Evolutionary conservation across 345 rosid genomes (phyloP).

Genomic region (Dipteronia dyeriana): DNA sequence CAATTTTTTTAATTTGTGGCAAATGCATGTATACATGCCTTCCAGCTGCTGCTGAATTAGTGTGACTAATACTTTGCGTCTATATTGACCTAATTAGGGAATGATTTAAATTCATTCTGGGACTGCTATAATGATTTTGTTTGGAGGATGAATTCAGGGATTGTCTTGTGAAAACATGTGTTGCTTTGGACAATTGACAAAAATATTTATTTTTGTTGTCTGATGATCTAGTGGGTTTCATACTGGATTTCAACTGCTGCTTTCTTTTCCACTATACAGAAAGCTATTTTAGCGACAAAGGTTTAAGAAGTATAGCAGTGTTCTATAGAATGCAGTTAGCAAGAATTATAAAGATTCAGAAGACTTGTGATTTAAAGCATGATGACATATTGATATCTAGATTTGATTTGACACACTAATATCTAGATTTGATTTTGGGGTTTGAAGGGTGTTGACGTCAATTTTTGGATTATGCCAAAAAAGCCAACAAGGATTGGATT

Average conservation of each 20-base stretch:
- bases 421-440: not conserved
- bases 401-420: not conserved
- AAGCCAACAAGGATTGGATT: no score
- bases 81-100: not conserved
- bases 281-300: not conserved
- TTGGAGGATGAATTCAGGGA: not conserved
- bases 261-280: not conserved
- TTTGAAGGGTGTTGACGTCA: no score
- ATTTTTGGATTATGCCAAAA: no score
- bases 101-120: not conserved
- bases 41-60: not conserved
- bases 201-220: not conserved
- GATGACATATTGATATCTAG: not conserved
- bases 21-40: not conserved
- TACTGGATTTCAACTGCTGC: not conserved
- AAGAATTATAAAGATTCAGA: not conserved
- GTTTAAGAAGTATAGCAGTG: not conserved
- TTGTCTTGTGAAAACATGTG: not conserved
- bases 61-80: conserved; percentile 10
- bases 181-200: not conserved
- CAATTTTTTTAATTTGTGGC: not conserved
- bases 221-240: not conserved
- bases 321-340: not conserved
- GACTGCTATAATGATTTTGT: not conserved
- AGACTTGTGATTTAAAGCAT: not conserved